A percentile compares a stretch with the other conserved stretches of the same genome.
These are phyloP conservation scores for Rhizopus microsporus DNA, from an alignment of 371 early-diverging fungal genomes.

Conservation along the genomic window DNA sequence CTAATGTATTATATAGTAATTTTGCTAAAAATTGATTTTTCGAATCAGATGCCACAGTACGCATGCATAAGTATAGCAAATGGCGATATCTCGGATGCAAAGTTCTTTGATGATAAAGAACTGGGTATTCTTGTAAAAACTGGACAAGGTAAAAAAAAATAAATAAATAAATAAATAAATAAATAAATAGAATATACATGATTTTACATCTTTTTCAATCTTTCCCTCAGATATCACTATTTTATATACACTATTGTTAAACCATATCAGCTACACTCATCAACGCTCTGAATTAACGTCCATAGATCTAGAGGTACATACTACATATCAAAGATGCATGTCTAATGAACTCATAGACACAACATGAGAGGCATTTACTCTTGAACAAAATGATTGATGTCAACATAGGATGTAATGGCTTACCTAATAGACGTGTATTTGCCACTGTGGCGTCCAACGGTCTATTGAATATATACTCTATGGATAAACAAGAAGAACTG, in stretches of 20 bases:
- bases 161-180: too few relatives aligned
- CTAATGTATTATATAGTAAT: constrained; percentile 10
- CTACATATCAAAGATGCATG: not conserved
- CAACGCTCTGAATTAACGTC: not conserved
- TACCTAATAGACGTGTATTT: constrained; percentile 20
- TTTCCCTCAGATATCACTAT: not conserved
- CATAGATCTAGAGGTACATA: constrained; percentile 5
- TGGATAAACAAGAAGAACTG: constrained; percentile 14
- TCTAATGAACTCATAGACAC: not conserved
- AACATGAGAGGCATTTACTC: not conserved
- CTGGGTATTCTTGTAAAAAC: constrained; percentile 12
- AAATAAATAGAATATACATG: not conserved
- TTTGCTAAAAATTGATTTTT: constrained; percentile 12
- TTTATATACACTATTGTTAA: constrained; percentile 9
- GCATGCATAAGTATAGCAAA: not conserved
- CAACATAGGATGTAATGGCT: constrained; percentile 26
- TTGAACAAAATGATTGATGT: constrained; percentile 15
- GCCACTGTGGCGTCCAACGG: constrained; percentile 17
- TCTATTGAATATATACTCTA: constrained; percentile 7
- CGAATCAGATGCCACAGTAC: constrained; percentile 2
- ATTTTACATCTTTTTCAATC: not conserved
- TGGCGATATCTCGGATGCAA: constrained; percentile 16
- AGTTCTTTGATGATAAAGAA: constrained; percentile 31
- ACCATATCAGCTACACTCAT: constrained; percentile 7
- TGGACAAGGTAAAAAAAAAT: constrained; percentile 11